Conservation (phyloP, 2,329 filamentous ascomycete genomes). For the Epichloe baconii region DNA sequence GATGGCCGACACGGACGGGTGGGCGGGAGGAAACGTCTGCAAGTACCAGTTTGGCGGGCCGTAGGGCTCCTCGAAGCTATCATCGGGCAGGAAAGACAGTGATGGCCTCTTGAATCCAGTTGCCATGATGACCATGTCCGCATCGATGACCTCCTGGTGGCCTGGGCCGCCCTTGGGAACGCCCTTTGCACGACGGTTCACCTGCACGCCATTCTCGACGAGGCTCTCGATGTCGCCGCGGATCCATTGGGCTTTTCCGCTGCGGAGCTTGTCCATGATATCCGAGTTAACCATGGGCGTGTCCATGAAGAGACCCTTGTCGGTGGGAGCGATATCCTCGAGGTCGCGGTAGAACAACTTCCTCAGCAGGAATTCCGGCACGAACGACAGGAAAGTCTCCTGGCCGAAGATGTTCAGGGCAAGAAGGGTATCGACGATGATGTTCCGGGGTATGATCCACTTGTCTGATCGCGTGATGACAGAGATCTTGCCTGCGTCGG, state of each 20-base stretch:
- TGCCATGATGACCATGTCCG: constrained; percentile 70
- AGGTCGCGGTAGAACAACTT: constrained; percentile 77
- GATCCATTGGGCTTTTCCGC: constrained; percentile 62
- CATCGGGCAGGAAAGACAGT: constrained; percentile 58
- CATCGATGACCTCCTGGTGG: constrained; percentile 48
- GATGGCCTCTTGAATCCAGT: constrained; percentile 68
- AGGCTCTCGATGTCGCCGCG: constrained; percentile 65
- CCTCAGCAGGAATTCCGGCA: constrained; percentile 63
- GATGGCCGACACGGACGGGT: constrained; percentile 63
- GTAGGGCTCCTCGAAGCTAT: constrained; percentile 63
- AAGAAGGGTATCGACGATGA: constrained; percentile 59
- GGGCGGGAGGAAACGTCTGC: constrained; percentile 67
- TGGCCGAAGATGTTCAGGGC: constrained; percentile 68
- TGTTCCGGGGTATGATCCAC: constrained; percentile 77
- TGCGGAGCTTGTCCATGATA: constrained; percentile 61
- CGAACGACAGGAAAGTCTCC: constrained; percentile 62
- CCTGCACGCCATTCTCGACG: constrained; percentile 47
- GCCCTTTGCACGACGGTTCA: constrained; percentile 59
- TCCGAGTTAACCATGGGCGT: constrained; percentile 83
- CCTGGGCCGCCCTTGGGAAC: constrained; percentile 69
- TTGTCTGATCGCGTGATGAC: constrained; percentile 70
- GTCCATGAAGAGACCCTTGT: constrained; percentile 65
- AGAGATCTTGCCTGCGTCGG: constrained; percentile 53
- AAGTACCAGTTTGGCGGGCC: constrained; percentile 78
- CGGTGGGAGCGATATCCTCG: constrained; percentile 52